These are phyloP conservation scores for Colletotrichum liriopes DNA, from an alignment of 2,329 filamentous ascomycete genomes.

Conservation along the genomic window DNA sequence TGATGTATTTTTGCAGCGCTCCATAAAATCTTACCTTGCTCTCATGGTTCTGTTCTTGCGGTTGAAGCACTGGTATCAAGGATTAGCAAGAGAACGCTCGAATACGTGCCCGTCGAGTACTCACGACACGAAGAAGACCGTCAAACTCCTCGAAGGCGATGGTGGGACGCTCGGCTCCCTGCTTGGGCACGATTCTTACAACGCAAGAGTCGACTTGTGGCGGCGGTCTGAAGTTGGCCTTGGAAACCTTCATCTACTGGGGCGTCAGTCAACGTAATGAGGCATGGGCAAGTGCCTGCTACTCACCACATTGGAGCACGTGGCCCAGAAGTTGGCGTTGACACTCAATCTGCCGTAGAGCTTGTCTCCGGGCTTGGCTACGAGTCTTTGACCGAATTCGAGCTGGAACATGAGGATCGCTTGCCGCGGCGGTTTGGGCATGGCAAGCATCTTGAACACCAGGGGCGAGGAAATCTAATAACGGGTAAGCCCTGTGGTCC, in stretches of 20 bases:
- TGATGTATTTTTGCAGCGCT: neutral
- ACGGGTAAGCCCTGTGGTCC: neutral
- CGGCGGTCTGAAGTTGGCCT: constrained; percentile 89
- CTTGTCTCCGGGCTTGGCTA: constrained; percentile 76
- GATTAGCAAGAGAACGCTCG: neutral
- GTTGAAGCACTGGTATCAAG: constrained; percentile 57
- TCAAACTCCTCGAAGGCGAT: constrained; percentile 98
- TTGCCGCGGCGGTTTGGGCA: constrained; percentile 84
- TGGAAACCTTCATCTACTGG: constrained; percentile 51
- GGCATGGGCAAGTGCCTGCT: neutral
- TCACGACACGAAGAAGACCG: constrained; percentile 84
- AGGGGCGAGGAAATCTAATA: constrained; percentile 87
- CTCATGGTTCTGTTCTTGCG: constrained; percentile 93
- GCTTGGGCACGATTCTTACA: constrained; percentile 90
- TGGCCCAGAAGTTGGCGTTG: constrained; percentile 45
- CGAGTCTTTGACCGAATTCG: constrained; percentile 92
- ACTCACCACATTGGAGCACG: constrained; percentile 43
- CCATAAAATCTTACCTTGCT: constrained; percentile 56
- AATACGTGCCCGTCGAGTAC: neutral
- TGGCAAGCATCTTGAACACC: constrained; percentile 89
- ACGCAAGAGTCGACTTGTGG: constrained; percentile 94
- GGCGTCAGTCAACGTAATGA: neutral
- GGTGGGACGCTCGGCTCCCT: constrained; percentile 81
- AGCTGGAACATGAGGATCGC: constrained; percentile 97
- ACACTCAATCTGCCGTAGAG: constrained; percentile 58